Conservation (phyloP, 2,329 filamentous ascomycete genomes). For the Phaeosphaeriaceae sp. region DNA sequence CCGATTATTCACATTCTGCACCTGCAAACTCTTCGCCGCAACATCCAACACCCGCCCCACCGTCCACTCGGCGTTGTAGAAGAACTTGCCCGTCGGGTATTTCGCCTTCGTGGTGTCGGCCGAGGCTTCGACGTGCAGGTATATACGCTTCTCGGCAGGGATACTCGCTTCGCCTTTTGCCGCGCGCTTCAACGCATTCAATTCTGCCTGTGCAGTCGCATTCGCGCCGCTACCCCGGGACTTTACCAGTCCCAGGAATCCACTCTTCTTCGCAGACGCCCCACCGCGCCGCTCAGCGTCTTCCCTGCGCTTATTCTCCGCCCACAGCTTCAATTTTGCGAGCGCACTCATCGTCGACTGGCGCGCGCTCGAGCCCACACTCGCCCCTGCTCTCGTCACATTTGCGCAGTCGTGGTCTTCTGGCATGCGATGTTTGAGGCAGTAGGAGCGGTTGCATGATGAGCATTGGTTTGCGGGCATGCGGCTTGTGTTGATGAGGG, state of each 20-base stretch:
- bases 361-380: conserved; percentile 45
- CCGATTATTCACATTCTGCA: conserved; percentile 84
- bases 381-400: conserved; percentile 50
- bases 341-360: conserved; percentile 54
- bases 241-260: conserved; percentile 34
- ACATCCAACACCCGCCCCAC: conserved; percentile 81
- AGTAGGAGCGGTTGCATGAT: conserved; percentile 75
- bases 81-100: conserved; percentile 68
- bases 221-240: too few relatives aligned
- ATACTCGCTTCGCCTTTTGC: conserved; percentile 91
- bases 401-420: conserved; percentile 87
- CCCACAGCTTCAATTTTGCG: conserved; percentile 80
- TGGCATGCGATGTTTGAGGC: conserved; percentile 74
- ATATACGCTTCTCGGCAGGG: conserved; percentile 82
- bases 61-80: conserved; percentile 75
- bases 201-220: conserved; percentile 69
- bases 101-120: conserved; percentile 84
- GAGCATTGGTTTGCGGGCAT: conserved; percentile 74
- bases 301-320: conserved; percentile 77
- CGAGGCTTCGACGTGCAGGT: conserved; percentile 88
- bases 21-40: conserved; percentile 76
- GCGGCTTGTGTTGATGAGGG: conserved; percentile 71
- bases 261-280: conserved; percentile 32
- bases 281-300: conserved; percentile 60
- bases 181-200: conserved; percentile 80